Evolutionary conservation across 2,329 filamentous ascomycete genomes (phyloP).

Genomic region (Talaromyces piceae): DNA sequence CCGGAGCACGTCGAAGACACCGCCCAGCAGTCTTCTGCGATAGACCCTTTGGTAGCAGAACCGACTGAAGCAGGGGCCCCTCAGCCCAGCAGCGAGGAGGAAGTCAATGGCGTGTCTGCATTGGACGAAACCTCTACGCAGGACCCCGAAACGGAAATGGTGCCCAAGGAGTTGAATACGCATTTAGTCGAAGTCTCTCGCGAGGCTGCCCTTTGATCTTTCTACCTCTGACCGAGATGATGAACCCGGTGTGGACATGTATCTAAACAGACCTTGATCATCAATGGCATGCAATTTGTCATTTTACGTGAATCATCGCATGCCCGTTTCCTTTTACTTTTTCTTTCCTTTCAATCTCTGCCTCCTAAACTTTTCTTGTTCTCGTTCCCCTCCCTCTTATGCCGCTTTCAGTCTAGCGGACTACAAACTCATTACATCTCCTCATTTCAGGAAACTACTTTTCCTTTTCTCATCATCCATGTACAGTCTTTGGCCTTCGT

Average conservation of each 20-base stretch:
- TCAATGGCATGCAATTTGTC: no score
- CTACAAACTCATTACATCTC: background rate
- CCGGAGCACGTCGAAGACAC: conserved; percentile 27
- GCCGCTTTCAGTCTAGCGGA: background rate
- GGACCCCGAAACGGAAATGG: conserved; percentile 15
- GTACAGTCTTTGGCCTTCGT: background rate
- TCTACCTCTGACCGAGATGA: background rate
- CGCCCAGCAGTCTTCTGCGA: conserved; percentile 6
- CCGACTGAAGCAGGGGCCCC: conserved; percentile 10
- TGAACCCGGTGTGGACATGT: no score
- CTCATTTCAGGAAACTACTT: background rate
- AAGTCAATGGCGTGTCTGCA: background rate
- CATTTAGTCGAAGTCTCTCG: conserved; percentile 29
- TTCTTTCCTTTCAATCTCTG: no score
- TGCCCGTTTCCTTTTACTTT: no score
- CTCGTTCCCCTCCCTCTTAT: no score
- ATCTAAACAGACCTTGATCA: no score
- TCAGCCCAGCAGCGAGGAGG: conserved; percentile 13
- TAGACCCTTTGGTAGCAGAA: conserved; percentile 12
- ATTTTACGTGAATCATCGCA: no score
- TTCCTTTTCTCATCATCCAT: conserved; percentile 1
- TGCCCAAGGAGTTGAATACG: conserved; percentile 30
- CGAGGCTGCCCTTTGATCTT: conserved; percentile 20
- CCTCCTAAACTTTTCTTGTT: no score
- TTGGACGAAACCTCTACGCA: conserved; percentile 10